Conservation (phyloP, 2,329 filamentous ascomycete species). For the Exophiala spinifera region DNA sequence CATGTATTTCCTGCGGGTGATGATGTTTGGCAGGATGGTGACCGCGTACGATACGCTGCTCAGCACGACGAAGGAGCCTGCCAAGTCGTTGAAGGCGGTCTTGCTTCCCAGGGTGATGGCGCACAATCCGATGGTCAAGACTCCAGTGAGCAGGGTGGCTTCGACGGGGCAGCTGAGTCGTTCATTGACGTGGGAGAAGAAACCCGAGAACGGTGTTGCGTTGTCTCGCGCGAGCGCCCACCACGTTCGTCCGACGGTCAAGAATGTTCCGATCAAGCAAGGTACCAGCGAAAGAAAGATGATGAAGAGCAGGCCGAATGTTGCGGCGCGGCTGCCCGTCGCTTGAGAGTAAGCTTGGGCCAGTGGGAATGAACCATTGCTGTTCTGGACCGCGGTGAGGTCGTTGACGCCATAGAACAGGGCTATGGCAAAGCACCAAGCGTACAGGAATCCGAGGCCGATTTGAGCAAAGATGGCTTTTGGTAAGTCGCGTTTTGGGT, state of each 20-base stretch:
- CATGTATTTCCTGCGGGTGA: constrained; percentile 52
- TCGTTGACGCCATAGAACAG: constrained; percentile 51
- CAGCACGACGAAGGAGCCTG: constrained; percentile 58
- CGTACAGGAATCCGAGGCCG: constrained; percentile 44
- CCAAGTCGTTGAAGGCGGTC: constrained; percentile 54
- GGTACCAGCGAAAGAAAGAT: constrained; percentile 48
- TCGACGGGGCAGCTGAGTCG: constrained; percentile 53
- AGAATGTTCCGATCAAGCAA: constrained; percentile 1
- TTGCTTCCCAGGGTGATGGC: constrained; percentile 44
- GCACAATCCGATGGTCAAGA: constrained; percentile 52
- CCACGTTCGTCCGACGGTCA: constrained; percentile 45
- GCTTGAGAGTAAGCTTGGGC: constrained; percentile 63
- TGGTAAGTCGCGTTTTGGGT: constrained; percentile 55
- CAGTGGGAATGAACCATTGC: constrained; percentile 59
- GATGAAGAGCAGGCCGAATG: constrained; percentile 52
- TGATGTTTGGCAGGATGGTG: constrained; percentile 52
- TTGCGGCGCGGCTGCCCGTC: constrained; percentile 48
- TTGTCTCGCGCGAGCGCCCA: constrained; percentile 61
- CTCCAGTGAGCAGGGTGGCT: constrained; percentile 52
- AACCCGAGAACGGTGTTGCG: constrained; percentile 53
- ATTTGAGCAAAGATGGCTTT: constrained; percentile 49
- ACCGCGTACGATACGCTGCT: constrained; percentile 55
- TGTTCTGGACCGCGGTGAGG: constrained; percentile 38
- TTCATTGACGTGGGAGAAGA: constrained; percentile 48
- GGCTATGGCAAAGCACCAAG: constrained; percentile 48